Evolutionary conservation across 441 rosid species (phyloP), one percentile per base, ranked within the genome.

Genomic region (Gossypium gossypioides): DNA sequence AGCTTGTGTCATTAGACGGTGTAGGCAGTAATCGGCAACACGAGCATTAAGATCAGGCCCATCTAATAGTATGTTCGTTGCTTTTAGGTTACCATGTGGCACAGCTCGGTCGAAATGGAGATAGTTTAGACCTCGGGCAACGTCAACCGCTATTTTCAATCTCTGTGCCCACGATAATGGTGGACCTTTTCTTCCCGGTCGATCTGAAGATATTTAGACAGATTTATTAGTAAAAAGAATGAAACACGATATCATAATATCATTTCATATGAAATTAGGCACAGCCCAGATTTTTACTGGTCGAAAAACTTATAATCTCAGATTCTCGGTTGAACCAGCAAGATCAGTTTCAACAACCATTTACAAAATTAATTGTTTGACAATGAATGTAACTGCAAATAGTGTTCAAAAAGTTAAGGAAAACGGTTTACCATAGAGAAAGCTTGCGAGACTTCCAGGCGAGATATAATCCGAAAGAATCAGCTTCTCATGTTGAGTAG

Each of bases 401-500:
- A 6, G 61, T 4, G 13, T 19, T 52, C 27, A 58, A 44, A 57
- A 62, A 65, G 58, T 19, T 22, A 37, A 37, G 70, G 67, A 16
- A 69, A 76, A 73, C 69, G 24, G 67, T 84, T 87, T 87, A 95
- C 99, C 99, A 58, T 92, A 95, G 69, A 95, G 94, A 86, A 89
- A 95, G 91, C 89, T 88, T 32, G 97, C 92, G 18, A 95, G 99
- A 81, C 97, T 95, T 82, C 99, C 99, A 50, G 97, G 96, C 2
- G 95, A 86, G 72, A 95, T 86, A 58, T 84, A 92, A 82, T 95
- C 99, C 0, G 97, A 95, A 69, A 95, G 91, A 83, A 95, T 92
- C 77, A 95, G 95, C 86, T 95, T 95, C 81, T 95, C 99, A 55
- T 95, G 99, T 76, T 89, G 97, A 12, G 97, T 92, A 6, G 97